These are phyloP conservation scores for Paramecium sonneborni DNA, from an alignment of 73 alveolate species.

Conservation along the genomic window DNA sequence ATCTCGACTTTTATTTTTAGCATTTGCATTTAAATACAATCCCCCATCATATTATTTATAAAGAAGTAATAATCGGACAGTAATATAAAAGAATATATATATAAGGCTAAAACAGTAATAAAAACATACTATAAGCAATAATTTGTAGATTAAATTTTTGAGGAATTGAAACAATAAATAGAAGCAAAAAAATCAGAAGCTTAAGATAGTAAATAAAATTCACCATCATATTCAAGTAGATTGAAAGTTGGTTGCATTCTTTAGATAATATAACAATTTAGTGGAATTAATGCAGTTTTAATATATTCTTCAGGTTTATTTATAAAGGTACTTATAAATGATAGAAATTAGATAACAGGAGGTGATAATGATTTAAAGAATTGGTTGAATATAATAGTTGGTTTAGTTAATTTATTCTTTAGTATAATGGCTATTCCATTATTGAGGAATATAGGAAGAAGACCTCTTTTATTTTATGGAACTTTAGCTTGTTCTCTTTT, in stretches of 20 bases:
- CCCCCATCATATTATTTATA: conserved; percentile 30
- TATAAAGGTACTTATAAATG: neutral
- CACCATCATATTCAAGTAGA: neutral
- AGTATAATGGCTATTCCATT: neutral
- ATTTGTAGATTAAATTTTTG: neutral
- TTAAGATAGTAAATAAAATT: neutral
- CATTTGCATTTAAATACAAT: conserved; percentile 3
- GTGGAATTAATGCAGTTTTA: conserved; percentile 39
- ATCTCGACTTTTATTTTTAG: conserved; percentile 10
- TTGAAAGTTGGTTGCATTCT: neutral
- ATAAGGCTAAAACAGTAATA: neutral
- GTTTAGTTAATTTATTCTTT: neutral
- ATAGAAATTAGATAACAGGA: neutral
- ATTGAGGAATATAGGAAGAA: conserved; percentile 50
- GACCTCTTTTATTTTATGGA: conserved; percentile 39
- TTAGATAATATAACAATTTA: conserved; percentile 6
- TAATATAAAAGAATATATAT: neutral
- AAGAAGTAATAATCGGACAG: neutral
- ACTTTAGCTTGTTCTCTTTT: conserved; percentile 28
- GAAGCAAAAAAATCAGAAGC: neutral
- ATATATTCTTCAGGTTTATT: conserved; percentile 39
- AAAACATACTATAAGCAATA: neutral
- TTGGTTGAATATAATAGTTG: conserved; percentile 21
- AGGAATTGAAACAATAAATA: neutral
- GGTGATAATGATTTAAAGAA: neutral